Base-by-base conservation (phyloP, 1,139 yeast species). In the Wickerhamiella pararugosa region DNA sequence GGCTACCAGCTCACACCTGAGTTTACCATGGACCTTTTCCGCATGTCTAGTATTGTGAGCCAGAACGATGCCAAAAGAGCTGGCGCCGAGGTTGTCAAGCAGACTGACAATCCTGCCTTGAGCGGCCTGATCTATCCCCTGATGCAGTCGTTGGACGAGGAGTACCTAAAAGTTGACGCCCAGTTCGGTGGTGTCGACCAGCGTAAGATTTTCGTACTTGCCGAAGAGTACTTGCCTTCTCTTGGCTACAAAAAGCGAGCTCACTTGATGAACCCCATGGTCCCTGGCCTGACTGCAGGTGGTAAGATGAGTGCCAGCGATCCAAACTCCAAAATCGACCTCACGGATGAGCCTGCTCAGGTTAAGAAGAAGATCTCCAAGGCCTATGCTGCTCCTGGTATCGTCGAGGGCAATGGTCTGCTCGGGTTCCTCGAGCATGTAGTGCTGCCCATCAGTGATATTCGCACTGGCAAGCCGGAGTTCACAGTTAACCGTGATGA, bases 111-210 rank as follows among this genome's bases (percentile, higher is more conserved):
- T 62, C 98, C 98, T 31, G 72, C 87, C 51, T 73, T 92, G 49
- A 79, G 93, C 30, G 98, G 98, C 5, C 73, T 92, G 61, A 83
- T 92, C 54, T 92, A 92, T 64, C 99, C 99, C 43, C 74, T 92
- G 58, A 90, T 92, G 98, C 99, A 92, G 66, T 96, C 97, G 2
- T 72, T 92, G 48, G 99, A 92, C 62, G 99, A 92, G 65, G 80
- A 92, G 57, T 79, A 79, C 62, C 73, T 92, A 57, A 80, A 69
- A 30, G 87, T 77, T 32, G 99, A 92, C 62, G 95, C 76, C 21
- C 98, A 92, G 65, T 87, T 92, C 57, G 99, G 99, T 51, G 99
- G 99, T 61, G 94, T 90, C 43, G 99, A 92, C 62, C 99, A 92
- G 68, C 78, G 99, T 64, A 92, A 92, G 68, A 92, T 92, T 57